Percentiles rank a stretch among this genome's conserved stretches.
These are phyloP conservation scores for Isatis tinctoria DNA, from an alignment of 345 rosid genomes.

Conservation along the genomic window DNA sequence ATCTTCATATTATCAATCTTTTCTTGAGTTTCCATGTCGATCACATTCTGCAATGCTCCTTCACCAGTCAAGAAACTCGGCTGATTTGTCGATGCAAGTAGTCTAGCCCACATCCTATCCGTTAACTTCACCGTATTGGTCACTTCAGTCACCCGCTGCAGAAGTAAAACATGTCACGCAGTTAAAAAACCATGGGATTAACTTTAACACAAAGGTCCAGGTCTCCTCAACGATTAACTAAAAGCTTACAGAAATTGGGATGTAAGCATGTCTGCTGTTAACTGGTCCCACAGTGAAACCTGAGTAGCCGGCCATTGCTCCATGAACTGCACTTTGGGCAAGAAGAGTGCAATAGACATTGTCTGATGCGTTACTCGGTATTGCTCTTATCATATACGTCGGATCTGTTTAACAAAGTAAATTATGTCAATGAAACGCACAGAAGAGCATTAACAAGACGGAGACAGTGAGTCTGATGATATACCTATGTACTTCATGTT, in stretches of 20 bases:
- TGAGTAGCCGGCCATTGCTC: conserved; percentile 97
- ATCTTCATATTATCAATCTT: conserved; percentile 40
- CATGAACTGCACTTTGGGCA: conserved; percentile 94
- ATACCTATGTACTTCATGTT: conserved; percentile 93
- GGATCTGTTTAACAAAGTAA: conserved; percentile 54
- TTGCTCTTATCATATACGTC: conserved; percentile 92
- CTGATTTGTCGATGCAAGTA: conserved; percentile 91
- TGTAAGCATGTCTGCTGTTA: conserved; percentile 85
- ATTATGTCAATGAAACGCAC: neutral
- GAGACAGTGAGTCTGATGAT: neutral
- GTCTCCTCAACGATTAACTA: neutral
- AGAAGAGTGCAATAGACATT: conserved; percentile 96
- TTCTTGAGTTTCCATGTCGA: conserved; percentile 32
- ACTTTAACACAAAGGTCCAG: neutral
- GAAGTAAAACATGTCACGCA: conserved; percentile 22
- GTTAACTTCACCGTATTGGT: conserved; percentile 77
- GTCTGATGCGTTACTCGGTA: conserved; percentile 93
- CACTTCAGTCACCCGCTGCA: conserved; percentile 77
- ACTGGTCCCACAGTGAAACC: conserved; percentile 98
- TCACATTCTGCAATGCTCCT: conserved; percentile 32
- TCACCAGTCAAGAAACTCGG: conserved; percentile 68
- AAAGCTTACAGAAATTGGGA: conserved; percentile 71
- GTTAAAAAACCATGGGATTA: conserved; percentile 1
- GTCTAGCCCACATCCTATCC: conserved; percentile 97
- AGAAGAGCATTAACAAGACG: neutral